Conservation (phyloP, 345 rosid species). For the Erucastrum elatum region DNA sequence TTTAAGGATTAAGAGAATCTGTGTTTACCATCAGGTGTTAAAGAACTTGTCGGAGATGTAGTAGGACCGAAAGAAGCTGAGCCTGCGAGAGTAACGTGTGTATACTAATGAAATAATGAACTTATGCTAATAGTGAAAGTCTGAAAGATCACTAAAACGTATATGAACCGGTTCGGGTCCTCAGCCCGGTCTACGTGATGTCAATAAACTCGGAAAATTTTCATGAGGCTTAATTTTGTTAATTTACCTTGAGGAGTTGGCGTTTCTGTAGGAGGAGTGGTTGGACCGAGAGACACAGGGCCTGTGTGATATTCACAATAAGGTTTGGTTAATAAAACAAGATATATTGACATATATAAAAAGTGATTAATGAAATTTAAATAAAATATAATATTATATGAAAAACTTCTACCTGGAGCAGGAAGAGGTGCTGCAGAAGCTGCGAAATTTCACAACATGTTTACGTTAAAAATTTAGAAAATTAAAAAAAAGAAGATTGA, state of each 20-base stretch:
- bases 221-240: background rate
- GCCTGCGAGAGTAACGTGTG: constrained; percentile 1
- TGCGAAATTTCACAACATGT: constrained; percentile 34
- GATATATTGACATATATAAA: background rate
- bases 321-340: background rate
- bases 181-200: background rate
- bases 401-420: constrained; percentile 62
- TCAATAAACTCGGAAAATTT: background rate
- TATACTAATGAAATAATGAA: background rate
- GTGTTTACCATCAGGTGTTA: constrained; percentile 25
- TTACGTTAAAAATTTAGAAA: background rate
- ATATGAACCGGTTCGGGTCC: background rate
- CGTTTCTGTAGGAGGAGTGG: constrained; percentile 44
- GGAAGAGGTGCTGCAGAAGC: constrained; percentile 65
- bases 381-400: background rate
- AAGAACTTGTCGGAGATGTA: constrained; percentile 1
- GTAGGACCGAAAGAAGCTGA: constrained; percentile 11
- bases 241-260: constrained; percentile 34
- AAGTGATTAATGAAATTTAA: background rate
- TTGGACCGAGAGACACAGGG: constrained; percentile 54
- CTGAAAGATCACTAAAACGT: background rate
- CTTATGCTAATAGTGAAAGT: background rate
- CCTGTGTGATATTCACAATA: constrained; percentile 39
- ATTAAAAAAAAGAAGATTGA: background rate
- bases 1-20: no score